Evolutionary conservation across 176 grass and related monocot genomes (phyloP), one percentile per base, ranked within the genome.

Genomic region (Triticum timopheevii): DNA sequence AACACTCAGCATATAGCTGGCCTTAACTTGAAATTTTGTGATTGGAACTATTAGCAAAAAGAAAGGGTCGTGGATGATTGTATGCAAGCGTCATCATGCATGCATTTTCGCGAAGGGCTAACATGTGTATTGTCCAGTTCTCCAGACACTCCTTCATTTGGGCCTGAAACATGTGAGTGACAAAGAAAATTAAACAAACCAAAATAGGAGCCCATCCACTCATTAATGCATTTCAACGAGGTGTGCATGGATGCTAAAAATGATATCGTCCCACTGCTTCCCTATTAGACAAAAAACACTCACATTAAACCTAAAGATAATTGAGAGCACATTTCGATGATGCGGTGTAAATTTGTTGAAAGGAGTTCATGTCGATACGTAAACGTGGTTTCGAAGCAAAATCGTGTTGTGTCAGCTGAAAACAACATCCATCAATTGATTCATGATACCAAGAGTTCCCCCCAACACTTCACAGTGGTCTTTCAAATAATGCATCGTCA

Each of bases 1-100:
- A 92, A 85, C 83, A 95, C 86, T 93, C 90, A 20, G 0, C 19
- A 19, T 58, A 20, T 58, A 58, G 7, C 6, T 58, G 19, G 1
- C 20, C 16, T 58, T 58, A 58, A 20, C 52, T 1, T 20, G 2
- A 58, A 20, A 20, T 58, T 6, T 58, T 58, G 52, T 8, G 19
- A 58, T 58, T 58, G 52, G 3, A 20, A 58, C 52, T 58, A 58
- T 58, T 7, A 58, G 6, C 17, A 58, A 58, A 20, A 58, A 20
- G 52, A 58, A 58, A 20, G 17, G 52, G 6, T 58, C 20, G 17
- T 20, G 52, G 19, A 20, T 58, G 52, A 58, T 20, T 20, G 52
- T 58, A 58, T 58, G 6, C 52, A 58, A 58, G 6, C 52, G 0
- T 8, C 52, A 8, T 58, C 52, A 19, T 20, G 52, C 52, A 58